phyloP scores from a whole-genome alignment of 192 early-diverging fungal genomes.

The Rhizoclosmatium sp. region DNA sequence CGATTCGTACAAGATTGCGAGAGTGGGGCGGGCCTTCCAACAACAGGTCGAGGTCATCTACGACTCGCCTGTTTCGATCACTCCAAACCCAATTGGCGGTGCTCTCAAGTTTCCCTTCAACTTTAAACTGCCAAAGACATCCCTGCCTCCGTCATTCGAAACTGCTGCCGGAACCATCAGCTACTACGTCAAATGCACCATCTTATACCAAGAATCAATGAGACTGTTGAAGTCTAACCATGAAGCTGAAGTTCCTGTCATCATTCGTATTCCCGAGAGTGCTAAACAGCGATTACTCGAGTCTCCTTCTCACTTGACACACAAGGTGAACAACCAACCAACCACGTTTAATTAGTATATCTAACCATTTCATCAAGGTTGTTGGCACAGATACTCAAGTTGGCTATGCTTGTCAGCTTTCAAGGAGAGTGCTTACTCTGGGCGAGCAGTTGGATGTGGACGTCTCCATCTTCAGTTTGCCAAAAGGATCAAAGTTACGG shows the following conservation, averaged over 20 bases:
- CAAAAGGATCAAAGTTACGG: constrained; percentile 6
- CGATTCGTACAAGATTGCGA: background rate
- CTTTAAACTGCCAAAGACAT: constrained; percentile 24
- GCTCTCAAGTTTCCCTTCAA: constrained; percentile 21
- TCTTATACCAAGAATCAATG: constrained; percentile 37
- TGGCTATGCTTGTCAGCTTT: constrained; percentile 25
- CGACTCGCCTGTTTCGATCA: background rate
- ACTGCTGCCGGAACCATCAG: constrained; percentile 5
- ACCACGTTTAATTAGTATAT: too few species aligned
- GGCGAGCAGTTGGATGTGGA: constrained; percentile 31
- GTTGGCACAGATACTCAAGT: background rate
- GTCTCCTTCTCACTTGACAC: constrained; percentile 5
- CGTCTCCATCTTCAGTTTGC: constrained; percentile 16
- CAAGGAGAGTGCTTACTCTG: background rate
- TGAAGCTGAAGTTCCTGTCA: constrained; percentile 29
- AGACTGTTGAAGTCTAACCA: constrained; percentile 26
- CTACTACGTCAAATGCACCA: constrained; percentile 27
- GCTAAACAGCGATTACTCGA: constrained; percentile 9
- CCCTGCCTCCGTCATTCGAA: constrained; percentile 26
- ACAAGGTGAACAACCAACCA: background rate
- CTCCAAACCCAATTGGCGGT: constrained; percentile 1
- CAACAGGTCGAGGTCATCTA: constrained; percentile 29
- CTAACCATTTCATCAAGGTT: background rate
- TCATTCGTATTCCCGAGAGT: constrained; percentile 27
- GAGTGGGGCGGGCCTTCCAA: constrained; percentile 16